Conservation (phyloP, 805 yeast species). For the Kluyveromyces aestuarii region DNA sequence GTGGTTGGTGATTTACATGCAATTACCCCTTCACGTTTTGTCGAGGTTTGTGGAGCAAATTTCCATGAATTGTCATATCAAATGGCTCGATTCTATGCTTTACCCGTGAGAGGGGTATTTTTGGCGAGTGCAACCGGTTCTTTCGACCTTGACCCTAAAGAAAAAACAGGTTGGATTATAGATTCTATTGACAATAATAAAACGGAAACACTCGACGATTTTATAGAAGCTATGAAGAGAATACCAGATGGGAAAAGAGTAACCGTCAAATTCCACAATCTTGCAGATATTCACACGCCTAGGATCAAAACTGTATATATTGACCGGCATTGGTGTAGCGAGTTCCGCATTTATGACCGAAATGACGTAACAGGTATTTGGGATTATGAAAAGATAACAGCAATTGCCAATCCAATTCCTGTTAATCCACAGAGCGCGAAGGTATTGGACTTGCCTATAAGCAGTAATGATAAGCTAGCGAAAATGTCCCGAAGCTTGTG, state of each 20-base stretch:
- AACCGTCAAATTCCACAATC: slow-evolving; percentile 61
- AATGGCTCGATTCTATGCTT: slow-evolving; percentile 73
- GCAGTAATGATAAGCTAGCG: slow-evolving; percentile 38
- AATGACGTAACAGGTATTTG: slow-evolving; percentile 48
- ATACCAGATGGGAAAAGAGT: slow-evolving; percentile 74
- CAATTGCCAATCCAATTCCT: slow-evolving; percentile 48
- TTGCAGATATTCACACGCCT: slow-evolving; percentile 72
- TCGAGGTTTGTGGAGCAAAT: slow-evolving; percentile 79
- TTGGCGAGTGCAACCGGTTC: slow-evolving; percentile 72
- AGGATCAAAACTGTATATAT: slow-evolving; percentile 55
- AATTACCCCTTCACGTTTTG: slow-evolving; percentile 74
- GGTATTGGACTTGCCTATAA: slow-evolving; percentile 60
- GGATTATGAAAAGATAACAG: slow-evolving; percentile 43
- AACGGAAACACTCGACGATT: slow-evolving; percentile 65
- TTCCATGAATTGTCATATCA: slow-evolving; percentile 84
- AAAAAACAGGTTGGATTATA: slow-evolving; percentile 69
- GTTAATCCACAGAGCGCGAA: slow-evolving; percentile 54
- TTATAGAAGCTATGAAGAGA: slow-evolving; percentile 65
- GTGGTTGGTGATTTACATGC: slow-evolving; percentile 66
- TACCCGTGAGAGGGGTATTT: slow-evolving; percentile 80
- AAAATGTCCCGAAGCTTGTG: slow-evolving; percentile 61
- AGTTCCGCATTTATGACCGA: slow-evolving; percentile 62
- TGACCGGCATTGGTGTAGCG: slow-evolving; percentile 79
- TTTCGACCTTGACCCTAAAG: slow-evolving; percentile 50
- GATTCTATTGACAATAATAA: slow-evolving; percentile 69